Evolutionary conservation across 208 protist species (phyloP).

Genomic region (Giardia muris): DNA sequence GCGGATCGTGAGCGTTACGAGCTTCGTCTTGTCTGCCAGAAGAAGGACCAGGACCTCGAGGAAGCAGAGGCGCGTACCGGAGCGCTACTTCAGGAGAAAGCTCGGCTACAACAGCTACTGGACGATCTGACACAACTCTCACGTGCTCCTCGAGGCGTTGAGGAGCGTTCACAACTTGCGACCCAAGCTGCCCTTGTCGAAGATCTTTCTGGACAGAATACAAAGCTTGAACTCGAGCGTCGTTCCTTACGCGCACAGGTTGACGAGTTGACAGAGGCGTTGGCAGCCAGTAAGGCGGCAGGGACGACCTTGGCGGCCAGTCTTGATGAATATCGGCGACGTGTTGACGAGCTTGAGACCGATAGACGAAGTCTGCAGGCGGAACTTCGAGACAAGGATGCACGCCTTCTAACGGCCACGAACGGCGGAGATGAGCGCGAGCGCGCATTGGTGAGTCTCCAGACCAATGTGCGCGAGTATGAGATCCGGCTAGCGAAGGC

Average conservation of each 20-base stretch:
- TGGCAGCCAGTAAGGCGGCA: not conserved
- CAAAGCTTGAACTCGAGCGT: not conserved
- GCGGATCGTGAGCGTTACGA: not conserved
- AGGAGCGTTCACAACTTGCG: not conserved
- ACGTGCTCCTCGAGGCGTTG: not conserved
- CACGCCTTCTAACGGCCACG: not conserved
- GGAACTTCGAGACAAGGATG: not conserved
- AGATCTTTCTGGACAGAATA: not conserved
- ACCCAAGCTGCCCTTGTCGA: not conserved
- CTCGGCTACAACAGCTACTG: not conserved
- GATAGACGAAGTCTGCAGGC: not conserved
- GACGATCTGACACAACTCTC: not conserved
- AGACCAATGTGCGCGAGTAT: not conserved
- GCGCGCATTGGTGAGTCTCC: not conserved
- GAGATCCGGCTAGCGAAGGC: not conserved
- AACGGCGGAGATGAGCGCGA: not conserved
- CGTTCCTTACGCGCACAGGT: not conserved
- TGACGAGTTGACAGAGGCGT: not conserved
- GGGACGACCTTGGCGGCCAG: not conserved
- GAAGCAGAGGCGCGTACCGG: not conserved
- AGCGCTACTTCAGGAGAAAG: not conserved
- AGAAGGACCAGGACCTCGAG: not conserved
- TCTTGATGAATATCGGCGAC: not conserved
- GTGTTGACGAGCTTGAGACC: not conserved
- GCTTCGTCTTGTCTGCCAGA: not conserved